phyloP scores from a whole-genome alignment of 2,329 filamentous ascomycete species.

The Metarhizium robertsii region DNA sequence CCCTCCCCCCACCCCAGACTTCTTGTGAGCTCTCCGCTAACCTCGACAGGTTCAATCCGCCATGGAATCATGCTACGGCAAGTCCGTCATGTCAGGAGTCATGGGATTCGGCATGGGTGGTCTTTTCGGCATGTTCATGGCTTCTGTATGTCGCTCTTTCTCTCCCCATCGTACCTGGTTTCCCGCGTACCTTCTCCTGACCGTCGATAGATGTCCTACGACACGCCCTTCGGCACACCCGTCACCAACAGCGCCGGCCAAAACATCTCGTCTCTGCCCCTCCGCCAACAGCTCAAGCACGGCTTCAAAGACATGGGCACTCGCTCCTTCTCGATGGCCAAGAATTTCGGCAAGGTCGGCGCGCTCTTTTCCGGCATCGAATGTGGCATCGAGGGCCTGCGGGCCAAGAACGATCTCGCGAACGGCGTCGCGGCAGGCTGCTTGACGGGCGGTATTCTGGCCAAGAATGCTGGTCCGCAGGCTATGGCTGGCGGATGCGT shows the following conservation, averaged over 20 bases:
- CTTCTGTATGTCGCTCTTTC: constrained; percentile 55
- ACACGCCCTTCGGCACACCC: constrained; percentile 66
- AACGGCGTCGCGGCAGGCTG: constrained; percentile 87
- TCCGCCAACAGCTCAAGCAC: constrained; percentile 70
- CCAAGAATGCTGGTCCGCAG: constrained; percentile 79
- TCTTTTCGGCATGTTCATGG: constrained; percentile 96
- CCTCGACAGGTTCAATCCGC: constrained; percentile 59
- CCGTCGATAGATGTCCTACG: constrained; percentile 82
- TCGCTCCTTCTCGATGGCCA: constrained; percentile 72
- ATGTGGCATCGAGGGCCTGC: constrained; percentile 85
- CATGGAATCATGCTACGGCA: constrained; percentile 89
- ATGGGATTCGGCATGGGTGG: constrained; percentile 94
- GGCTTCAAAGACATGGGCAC: constrained; percentile 94
- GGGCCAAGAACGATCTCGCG: constrained; percentile 86
- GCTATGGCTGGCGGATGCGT: constrained; percentile 80
- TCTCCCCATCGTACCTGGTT: not conserved
- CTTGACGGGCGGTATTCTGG: constrained; percentile 81
- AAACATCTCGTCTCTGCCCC: constrained; percentile 55
- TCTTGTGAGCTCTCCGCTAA: not conserved
- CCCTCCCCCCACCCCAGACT: not conserved
- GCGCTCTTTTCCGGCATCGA: constrained; percentile 87
- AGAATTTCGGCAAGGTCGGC: constrained; percentile 92
- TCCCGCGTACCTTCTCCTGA: constrained; percentile 8
- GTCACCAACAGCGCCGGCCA: constrained; percentile 26
- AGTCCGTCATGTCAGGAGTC: constrained; percentile 79